phyloP scores from a whole-genome alignment of 805 yeast genomes.

The Metschnikowia peoriensis region DNA sequence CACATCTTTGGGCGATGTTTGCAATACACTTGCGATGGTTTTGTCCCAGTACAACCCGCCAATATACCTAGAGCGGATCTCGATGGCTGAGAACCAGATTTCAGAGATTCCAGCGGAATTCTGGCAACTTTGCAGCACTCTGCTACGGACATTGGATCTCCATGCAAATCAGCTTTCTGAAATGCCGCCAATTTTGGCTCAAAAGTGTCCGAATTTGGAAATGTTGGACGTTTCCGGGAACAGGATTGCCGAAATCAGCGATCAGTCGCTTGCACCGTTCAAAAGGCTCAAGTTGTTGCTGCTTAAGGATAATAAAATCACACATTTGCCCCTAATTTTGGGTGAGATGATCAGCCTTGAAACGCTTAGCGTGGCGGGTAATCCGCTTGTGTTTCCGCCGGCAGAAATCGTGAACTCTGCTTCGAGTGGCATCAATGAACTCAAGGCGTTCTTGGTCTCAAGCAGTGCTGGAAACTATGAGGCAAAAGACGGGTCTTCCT shows the following conservation, averaged over 20 bases:
- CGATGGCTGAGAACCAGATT: slow-evolving; percentile 9
- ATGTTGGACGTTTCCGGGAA: slow-evolving; percentile 66
- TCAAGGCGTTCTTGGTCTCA: slow-evolving; percentile 38
- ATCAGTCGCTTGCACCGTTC: slow-evolving; percentile 37
- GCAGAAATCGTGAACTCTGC: slow-evolving; percentile 32
- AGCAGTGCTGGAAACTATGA: slow-evolving; percentile 25
- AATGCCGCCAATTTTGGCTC: slow-evolving; percentile 48
- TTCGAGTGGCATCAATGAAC: slow-evolving; percentile 44
- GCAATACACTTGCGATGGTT: slow-evolving; percentile 12
- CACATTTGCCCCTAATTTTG: slow-evolving; percentile 52
- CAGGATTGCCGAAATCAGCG: slow-evolving; percentile 47
- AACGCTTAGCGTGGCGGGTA: slow-evolving; percentile 59
- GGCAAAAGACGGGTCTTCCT: not conserved
- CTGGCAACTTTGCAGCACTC: slow-evolving; percentile 10
- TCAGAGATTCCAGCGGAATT: slow-evolving; percentile 13
- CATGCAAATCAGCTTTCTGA: slow-evolving; percentile 55
- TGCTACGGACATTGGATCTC: slow-evolving; percentile 54
- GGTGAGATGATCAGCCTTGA: slow-evolving; percentile 51
- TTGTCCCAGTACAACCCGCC: slow-evolving; percentile 9
- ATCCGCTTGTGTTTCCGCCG: slow-evolving; percentile 57
- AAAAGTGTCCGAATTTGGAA: slow-evolving; percentile 46
- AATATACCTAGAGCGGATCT: slow-evolving; percentile 13
- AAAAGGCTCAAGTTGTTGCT: slow-evolving; percentile 55
- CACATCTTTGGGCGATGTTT: slow-evolving; percentile 9
- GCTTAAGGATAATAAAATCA: slow-evolving; percentile 56